Evolutionary conservation across 306 rosid genomes (phyloP), one percentile per base, ranked within the genome.

Genomic region (Gastrolobium bilobum): DNA sequence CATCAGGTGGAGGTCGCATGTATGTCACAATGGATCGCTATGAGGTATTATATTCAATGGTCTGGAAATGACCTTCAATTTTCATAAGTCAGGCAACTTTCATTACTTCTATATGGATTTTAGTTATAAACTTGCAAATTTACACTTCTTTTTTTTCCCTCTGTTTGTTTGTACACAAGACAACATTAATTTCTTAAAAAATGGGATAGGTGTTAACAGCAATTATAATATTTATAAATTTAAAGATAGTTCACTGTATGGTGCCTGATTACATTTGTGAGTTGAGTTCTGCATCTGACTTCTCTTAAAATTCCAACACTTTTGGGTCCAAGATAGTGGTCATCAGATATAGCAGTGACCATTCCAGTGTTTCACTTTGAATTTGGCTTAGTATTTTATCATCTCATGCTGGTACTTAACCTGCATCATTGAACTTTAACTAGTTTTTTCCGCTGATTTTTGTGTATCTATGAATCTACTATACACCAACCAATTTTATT

Each of bases 1-100:
- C 98, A 38, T 96, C 99, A 58, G 99, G 99, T 73, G 99, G 99
- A 43, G 99, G 99, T 72, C 99, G 99, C 26, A 96, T 93, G 99
- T 43, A 93, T 53, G 97, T 91, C 60, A 96, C 98, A n/a, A 96
- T 96, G 99, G 99, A 93, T 67, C 96, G 99, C 30, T 96, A 96
- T 68, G 99, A 96, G 99, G 89, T 85, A 85, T 38, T 56, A 4
- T 4, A 54, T 73, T 7, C 51, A 38, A 26, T 56, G n/a, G 44
- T 37, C 47, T 44, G 35, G 50, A 66, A 58, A 47, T 37, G 46
- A 5, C 52, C 54, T 40, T 62, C 48, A 67, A 53, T 57, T 44
- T 81, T 70, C 3, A 34, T 47, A 44, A 46, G 6, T 31, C 58
- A 44, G 39, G 47, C 79, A 14, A 44, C 34, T 31, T 15, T 44